A percentile compares a stretch with the other conserved stretches of the same genome.
Evolutionary conservation across 2,329 filamentous ascomycete species (phyloP).

Genomic region (Beauveria pseudobassiana): DNA sequence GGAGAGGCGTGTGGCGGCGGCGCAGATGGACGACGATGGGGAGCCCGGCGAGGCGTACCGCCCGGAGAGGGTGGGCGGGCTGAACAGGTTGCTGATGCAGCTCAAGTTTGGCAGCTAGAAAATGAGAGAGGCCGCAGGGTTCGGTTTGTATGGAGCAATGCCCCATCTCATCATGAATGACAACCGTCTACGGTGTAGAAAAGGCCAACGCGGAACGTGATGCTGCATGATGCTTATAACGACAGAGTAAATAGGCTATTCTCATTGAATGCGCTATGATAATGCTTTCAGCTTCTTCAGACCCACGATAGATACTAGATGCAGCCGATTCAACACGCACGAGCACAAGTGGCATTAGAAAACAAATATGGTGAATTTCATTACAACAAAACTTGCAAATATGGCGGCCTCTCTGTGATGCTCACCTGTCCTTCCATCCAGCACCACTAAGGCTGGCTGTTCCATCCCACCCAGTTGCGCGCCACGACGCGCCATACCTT

Average conservation of each 20-base stretch:
- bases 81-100: slow-evolving; percentile 87
- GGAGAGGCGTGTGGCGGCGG: slow-evolving; percentile 20
- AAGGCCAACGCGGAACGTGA: background rate
- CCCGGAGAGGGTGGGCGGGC: slow-evolving; percentile 65
- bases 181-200: background rate
- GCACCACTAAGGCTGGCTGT: slow-evolving; percentile 46
- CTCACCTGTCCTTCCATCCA: slow-evolving; percentile 16
- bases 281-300: background rate
- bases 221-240: background rate
- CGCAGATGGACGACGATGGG: slow-evolving; percentile 37
- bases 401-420: slow-evolving; percentile 1
- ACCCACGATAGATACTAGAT: background rate
- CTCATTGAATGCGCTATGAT: background rate
- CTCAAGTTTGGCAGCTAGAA: slow-evolving; percentile 56
- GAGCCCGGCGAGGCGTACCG: slow-evolving; percentile 44
- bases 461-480: slow-evolving; percentile 88
- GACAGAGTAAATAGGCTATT: background rate
- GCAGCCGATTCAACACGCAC: background rate
- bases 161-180: background rate
- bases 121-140: background rate
- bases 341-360: background rate
- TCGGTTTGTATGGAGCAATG: too few species aligned
- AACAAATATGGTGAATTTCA: background rate
- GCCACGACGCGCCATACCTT: slow-evolving; percentile 97
- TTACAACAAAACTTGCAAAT: slow-evolving; percentile 12